Conservation (phyloP, 179 eudicot species). For the Heliamphora pulchella region DNA sequence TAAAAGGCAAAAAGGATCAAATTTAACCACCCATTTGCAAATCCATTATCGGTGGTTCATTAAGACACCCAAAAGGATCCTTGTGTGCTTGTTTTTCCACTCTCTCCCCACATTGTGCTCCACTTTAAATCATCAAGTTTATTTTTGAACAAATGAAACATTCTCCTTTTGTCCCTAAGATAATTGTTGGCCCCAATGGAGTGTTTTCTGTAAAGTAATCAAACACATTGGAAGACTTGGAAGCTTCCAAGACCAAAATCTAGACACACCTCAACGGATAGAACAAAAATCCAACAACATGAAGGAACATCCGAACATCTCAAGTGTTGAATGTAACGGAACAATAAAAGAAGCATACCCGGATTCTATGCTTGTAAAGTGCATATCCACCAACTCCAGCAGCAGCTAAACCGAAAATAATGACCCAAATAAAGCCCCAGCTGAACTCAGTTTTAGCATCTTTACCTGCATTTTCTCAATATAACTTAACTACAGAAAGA, state of each 20-base stretch:
- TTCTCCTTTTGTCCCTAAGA: not conserved
- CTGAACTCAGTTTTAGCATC: constrained; percentile 33
- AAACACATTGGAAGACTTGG: not conserved
- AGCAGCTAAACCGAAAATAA: constrained; percentile 51
- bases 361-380: constrained; percentile 82
- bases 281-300: not conserved
- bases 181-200: not conserved
- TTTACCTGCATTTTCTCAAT: constrained; percentile 41
- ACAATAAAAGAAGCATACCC: constrained; percentile 31
- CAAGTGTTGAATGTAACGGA: not conserved
- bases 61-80: not conserved
- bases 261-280: not conserved
- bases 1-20: not conserved
- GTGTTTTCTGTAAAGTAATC: not conserved
- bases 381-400: constrained; percentile 75
- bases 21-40: not conserved
- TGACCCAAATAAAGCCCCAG: constrained; percentile 65
- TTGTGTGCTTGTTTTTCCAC: not conserved
- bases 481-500: not conserved
- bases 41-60: not conserved
- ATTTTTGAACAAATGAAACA: not conserved
- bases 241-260: not conserved
- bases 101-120: not conserved
- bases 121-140: not conserved
- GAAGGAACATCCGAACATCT: not conserved